Conservation (phyloP, 768 basidiomycete genomes). For the Boletus eberwhitei region DNA sequence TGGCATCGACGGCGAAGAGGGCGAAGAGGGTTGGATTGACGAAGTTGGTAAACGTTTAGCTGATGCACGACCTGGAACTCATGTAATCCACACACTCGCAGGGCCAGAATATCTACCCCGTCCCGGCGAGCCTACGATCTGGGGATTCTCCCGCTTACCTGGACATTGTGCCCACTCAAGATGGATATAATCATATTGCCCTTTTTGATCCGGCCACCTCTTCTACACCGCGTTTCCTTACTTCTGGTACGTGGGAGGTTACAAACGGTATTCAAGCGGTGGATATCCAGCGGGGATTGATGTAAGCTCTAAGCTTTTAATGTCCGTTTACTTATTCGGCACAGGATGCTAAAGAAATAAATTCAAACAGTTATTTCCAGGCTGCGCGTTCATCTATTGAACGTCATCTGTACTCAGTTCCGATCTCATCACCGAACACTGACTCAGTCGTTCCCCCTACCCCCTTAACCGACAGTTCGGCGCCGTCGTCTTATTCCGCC, state of each 20-base stretch:
- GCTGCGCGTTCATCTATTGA: constrained; percentile 83
- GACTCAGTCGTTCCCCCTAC: constrained; percentile 36
- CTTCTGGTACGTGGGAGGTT: constrained; percentile 89
- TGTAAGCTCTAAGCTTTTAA: constrained; percentile 52
- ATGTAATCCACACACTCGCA: constrained; percentile 29
- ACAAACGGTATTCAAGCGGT: constrained; percentile 69
- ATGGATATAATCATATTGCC: constrained; percentile 92
- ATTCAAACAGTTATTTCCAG: constrained; percentile 71
- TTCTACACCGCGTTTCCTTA: constrained; percentile 74
- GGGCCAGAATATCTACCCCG: constrained; percentile 61
- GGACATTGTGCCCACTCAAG: constrained; percentile 77
- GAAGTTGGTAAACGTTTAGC: constrained; percentile 46
- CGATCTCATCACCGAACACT: constrained; percentile 53
- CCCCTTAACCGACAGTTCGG: constrained; percentile 49
- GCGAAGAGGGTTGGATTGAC: constrained; percentile 95
- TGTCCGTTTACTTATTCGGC: constrained; percentile 24
- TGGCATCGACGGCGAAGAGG: constrained; percentile 80
- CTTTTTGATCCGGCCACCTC: constrained; percentile 78
- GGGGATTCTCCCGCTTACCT: constrained; percentile 68
- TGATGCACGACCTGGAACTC: constrained; percentile 5
- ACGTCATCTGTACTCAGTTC: constrained; percentile 78
- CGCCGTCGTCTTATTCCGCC: constrained; percentile 58
- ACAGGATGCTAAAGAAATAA: constrained; percentile 22
- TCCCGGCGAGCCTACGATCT: constrained; percentile 44
- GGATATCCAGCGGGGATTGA: constrained; percentile 59